phyloP scores from a whole-genome alignment of 768 basidiomycete species.

The Hygrocybe coccinea region DNA sequence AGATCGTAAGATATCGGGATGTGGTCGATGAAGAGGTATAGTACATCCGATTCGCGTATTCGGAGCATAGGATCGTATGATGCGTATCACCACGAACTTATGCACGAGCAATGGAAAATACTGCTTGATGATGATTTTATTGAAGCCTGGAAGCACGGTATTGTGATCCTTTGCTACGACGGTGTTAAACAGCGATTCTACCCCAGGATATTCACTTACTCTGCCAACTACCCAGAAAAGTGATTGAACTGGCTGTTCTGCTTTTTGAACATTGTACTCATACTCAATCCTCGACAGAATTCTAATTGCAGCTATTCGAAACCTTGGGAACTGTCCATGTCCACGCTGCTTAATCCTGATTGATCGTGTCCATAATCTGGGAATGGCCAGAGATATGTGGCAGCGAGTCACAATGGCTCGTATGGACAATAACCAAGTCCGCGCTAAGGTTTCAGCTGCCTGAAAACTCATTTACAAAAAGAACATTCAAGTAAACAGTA shows the following conservation, averaged over 20 bases:
- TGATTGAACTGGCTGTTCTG: constrained; percentile 10
- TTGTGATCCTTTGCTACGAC: constrained; percentile 28
- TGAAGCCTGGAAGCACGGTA: constrained; percentile 22
- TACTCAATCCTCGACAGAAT: constrained; percentile 11
- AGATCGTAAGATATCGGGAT: too few species aligned
- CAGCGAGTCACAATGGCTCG: constrained; percentile 5
- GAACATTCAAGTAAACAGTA: background rate
- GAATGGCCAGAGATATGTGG: constrained; percentile 17
- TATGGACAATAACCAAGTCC: background rate
- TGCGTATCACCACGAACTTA: too few species aligned
- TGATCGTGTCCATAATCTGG: constrained; percentile 24
- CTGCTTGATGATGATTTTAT: constrained; percentile 6
- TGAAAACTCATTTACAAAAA: constrained; percentile 4
- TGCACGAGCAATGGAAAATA: constrained; percentile 28
- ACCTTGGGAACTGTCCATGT: constrained; percentile 23
- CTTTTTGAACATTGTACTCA: constrained; percentile 1
- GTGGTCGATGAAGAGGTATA: too few species aligned
- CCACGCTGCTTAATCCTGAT: constrained; percentile 25
- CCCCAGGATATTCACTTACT: constrained; percentile 31
- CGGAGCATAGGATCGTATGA: too few species aligned
- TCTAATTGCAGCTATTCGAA: constrained; percentile 18
- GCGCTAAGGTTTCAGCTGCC: background rate
- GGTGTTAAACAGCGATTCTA: constrained; percentile 25
- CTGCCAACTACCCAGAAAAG: constrained; percentile 38
- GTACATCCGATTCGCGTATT: too few species aligned